Percentiles rank a stretch among this genome's conserved stretches.
These are phyloP conservation scores for Cordyceps tenuipes DNA, from an alignment of 2,329 filamentous ascomycete genomes.

Conservation along the genomic window DNA sequence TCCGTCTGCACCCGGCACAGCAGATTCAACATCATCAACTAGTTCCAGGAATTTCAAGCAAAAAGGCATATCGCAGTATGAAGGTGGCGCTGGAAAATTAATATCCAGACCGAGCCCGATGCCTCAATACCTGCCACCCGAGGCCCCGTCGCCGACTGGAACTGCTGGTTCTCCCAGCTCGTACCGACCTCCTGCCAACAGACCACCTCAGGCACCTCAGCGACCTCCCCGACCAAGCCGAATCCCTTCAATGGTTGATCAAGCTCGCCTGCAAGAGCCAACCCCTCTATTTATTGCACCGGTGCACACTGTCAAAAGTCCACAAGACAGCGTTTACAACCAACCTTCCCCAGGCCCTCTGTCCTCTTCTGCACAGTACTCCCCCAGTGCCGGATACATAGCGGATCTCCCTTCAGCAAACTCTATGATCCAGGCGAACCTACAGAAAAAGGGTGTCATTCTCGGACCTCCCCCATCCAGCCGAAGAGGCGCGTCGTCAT, in stretches of 20 bases:
- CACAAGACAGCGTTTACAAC: slow-evolving; percentile 22
- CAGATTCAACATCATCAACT: slow-evolving; percentile 8
- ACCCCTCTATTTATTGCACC: slow-evolving; percentile 40
- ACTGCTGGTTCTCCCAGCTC: slow-evolving; percentile 28
- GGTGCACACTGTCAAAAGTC: slow-evolving; percentile 25
- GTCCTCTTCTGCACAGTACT: slow-evolving; percentile 28
- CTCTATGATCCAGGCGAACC: slow-evolving; percentile 18
- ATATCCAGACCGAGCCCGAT: slow-evolving; percentile 47
- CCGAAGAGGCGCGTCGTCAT: slow-evolving; percentile 52
- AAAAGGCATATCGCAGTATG: slow-evolving; percentile 9
- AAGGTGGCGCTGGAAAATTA: slow-evolving; percentile 24
- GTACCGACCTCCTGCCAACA: slow-evolving; percentile 43
- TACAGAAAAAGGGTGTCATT: slow-evolving; percentile 40
- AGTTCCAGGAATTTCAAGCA: slow-evolving; percentile 8
- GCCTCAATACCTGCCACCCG: slow-evolving; percentile 47
- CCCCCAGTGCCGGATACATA: slow-evolving; percentile 39
- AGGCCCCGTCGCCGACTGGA: slow-evolving; percentile 28
- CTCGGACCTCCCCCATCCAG: slow-evolving; percentile 54
- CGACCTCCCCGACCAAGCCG: slow-evolving; percentile 52
- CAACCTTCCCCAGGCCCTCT: neutral
- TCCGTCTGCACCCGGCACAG: neutral
- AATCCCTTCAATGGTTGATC: slow-evolving; percentile 51
- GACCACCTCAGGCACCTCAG: slow-evolving; percentile 42
- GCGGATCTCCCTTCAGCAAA: slow-evolving; percentile 48
- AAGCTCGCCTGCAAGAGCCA: slow-evolving; percentile 46